Percentiles rank a stretch among this genome's conserved stretches.
Conservation (phyloP, 768 basidiomycete species). For the Sistotremastrum niveocremeum region DNA sequence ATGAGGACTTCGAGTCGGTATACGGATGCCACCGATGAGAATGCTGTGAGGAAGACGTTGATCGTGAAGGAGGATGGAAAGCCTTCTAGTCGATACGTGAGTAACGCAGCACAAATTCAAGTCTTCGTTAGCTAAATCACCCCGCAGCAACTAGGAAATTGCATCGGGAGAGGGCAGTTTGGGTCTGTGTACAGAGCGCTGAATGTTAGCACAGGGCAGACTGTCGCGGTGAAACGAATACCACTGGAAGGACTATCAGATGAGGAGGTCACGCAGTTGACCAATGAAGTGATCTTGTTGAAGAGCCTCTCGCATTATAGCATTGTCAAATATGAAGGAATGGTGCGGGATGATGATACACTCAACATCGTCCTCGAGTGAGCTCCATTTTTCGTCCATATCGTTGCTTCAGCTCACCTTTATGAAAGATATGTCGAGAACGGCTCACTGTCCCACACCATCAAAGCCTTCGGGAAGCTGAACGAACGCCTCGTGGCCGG, state of each 20-base stretch:
- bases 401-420: slow-evolving; percentile 8
- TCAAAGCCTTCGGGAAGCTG: slow-evolving; percentile 87
- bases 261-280: slow-evolving; percentile 78
- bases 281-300: slow-evolving; percentile 89
- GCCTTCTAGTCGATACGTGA: slow-evolving; percentile 67
- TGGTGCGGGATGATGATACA: slow-evolving; percentile 78
- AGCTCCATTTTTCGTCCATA: slow-evolving; percentile 5
- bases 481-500: slow-evolving; percentile 85
- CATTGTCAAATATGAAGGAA: slow-evolving; percentile 96
- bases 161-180: slow-evolving; percentile 94
- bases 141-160: slow-evolving; percentile 87
- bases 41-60: slow-evolving; percentile 50
- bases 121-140: slow-evolving; percentile 3
- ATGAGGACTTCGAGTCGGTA: slow-evolving; percentile 30
- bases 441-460: slow-evolving; percentile 84
- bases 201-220: slow-evolving; percentile 87
- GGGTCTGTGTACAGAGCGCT: slow-evolving; percentile 91
- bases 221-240: slow-evolving; percentile 99
- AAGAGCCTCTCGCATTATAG: slow-evolving; percentile 86
- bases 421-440: slow-evolving; percentile 79
- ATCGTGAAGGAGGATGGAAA: slow-evolving; percentile 74
- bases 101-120: slow-evolving; percentile 18
- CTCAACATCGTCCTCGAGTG: slow-evolving; percentile 91
- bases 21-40: slow-evolving; percentile 34
- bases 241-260: slow-evolving; percentile 81